Conservation (phyloP, 1,284 basidiomycete species). For the Xanthoconium separans region DNA sequence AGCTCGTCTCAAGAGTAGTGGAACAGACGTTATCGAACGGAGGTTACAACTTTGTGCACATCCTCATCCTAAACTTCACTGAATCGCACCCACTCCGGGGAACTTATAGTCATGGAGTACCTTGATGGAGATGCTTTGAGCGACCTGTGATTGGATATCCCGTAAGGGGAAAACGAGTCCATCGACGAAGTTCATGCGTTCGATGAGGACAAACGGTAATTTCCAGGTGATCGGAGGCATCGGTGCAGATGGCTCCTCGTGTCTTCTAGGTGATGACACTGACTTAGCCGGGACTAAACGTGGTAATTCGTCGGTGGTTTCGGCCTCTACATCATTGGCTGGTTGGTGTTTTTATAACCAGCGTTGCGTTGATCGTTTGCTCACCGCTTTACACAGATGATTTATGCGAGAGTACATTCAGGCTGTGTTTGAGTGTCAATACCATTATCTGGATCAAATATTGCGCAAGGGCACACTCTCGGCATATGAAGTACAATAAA, state of each 20-base stretch:
- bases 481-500: not conserved
- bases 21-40: not conserved
- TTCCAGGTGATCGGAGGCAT: not conserved
- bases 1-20: not conserved
- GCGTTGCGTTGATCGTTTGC: not conserved
- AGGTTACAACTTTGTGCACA: not conserved
- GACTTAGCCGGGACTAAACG: not conserved
- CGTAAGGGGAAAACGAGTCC: not conserved
- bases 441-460: not conserved
- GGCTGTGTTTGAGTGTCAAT: not conserved
- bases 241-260: not conserved
- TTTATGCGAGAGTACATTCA: not conserved
- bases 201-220: not conserved
- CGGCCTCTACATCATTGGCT: not conserved
- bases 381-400: not conserved
- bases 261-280: not conserved
- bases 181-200: not conserved
- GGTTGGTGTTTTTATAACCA: not conserved
- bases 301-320: not conserved
- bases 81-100: not conserved
- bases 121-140: not conserved
- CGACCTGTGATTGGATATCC: not conserved
- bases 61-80: not conserved
- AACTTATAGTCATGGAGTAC: not conserved
- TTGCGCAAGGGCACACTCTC: not conserved